Evolutionary conservation across 1,284 basidiomycete species (phyloP), one percentile per base, ranked within the genome.

Genomic region (Marasmius fiardii): DNA sequence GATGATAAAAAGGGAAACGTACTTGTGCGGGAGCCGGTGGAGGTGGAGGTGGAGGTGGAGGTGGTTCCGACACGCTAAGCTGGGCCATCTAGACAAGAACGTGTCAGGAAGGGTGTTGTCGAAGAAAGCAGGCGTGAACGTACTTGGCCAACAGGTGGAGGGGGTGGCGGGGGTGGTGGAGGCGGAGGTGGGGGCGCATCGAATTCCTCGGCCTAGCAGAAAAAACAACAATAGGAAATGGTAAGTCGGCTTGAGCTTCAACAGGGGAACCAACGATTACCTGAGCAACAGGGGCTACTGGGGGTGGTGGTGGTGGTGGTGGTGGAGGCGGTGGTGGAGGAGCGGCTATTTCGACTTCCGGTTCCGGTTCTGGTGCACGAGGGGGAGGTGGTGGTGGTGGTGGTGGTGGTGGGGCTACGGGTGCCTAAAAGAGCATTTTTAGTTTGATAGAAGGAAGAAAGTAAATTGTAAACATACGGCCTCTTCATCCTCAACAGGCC

Each of bases 11-110:
- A n/a, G n/a, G 70, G 37, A 69, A 69, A n/a, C 69, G 70, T 44
- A 66, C 64, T 53, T 71, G 65, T 31, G 71, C 64, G 55, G 74
- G 71, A 35, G 76, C 72, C 20, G 71, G 63, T 31, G 67, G 68
- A 2, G 70, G 61, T 28, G 61, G 50, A 54, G 61, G 47, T 21
- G 59, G 51, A 2, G 62, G 59, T 7, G 61, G 60, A 6, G 63
- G 61, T 2, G 63, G 62, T 11, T 61, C 60, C 2, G 69, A 65
- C n/a, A 24, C 26, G 14, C 10, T 23, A 8, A 11, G 23, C 20
- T 45, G 44, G 24, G 26, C 20, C 16, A 20, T 7, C 39, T 41
- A 41, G 4, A 14, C 16, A 39, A 4, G n/a, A 65, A n/a, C 56
- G 7, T 68, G 59, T 37, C 23, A n/a, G 64, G 52, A 2, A 65